phyloP scores from a whole-genome alignment of 129 eudicot genomes.

The Saussurea involucrata region DNA sequence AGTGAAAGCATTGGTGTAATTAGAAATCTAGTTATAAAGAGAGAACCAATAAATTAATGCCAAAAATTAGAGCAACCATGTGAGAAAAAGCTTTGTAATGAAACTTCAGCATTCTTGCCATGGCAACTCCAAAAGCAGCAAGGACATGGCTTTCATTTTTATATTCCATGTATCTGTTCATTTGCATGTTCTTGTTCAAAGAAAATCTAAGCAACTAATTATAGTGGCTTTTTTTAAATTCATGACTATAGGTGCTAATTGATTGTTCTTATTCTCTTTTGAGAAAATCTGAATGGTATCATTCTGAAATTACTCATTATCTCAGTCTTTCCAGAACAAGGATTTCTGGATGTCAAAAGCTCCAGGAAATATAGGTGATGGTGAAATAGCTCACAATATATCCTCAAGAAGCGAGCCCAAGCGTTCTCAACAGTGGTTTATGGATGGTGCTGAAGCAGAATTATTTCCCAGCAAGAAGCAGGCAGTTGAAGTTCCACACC shows the following conservation, averaged over 20 bases:
- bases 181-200: background rate
- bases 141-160: background rate
- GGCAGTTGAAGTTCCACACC: conserved; percentile 45
- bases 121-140: background rate
- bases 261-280: conserved; percentile 4
- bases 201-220: background rate
- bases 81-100: background rate
- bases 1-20: background rate
- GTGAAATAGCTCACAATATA: conserved; percentile 34
- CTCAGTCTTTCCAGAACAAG: conserved; percentile 43
- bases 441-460: conserved; percentile 45
- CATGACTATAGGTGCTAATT: background rate
- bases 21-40: background rate
- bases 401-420: conserved; percentile 43
- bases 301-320: conserved; percentile 13
- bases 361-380: conserved; percentile 30
- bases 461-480: conserved; percentile 50
- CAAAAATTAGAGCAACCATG: background rate
- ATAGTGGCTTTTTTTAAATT: background rate
- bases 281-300: background rate
- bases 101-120: background rate
- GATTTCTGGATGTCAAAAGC: conserved; percentile 48
- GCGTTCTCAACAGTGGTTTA: conserved; percentile 59
- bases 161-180: background rate
- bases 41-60: background rate